Conservation (phyloP, 1,139 yeast genomes). For the Yamadazyma diddensiae region DNA sequence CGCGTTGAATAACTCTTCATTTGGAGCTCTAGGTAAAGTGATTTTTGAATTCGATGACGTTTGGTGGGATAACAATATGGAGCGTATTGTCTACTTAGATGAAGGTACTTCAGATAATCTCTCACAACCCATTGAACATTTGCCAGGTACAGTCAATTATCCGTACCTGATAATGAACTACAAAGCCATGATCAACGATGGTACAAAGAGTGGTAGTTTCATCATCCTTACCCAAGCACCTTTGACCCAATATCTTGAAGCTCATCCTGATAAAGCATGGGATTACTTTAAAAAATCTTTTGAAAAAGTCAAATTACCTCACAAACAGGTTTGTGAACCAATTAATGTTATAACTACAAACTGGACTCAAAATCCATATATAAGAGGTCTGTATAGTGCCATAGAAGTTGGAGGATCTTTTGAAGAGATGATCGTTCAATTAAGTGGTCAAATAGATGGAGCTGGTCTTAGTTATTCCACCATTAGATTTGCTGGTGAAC, state of each 20-base stretch:
- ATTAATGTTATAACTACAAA: slow-evolving; percentile 50
- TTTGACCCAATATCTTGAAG: slow-evolving; percentile 51
- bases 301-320: slow-evolving; percentile 18
- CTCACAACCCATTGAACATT: slow-evolving; percentile 23
- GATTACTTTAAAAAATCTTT: slow-evolving; percentile 36
- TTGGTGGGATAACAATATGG: slow-evolving; percentile 63
- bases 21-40: slow-evolving; percentile 76
- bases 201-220: slow-evolving; percentile 33
- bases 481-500: slow-evolving; percentile 84
- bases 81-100: slow-evolving; percentile 50
- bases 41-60: slow-evolving; percentile 63
- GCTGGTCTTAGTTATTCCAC: slow-evolving; percentile 39
- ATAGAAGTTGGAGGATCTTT: slow-evolving; percentile 69
- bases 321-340: slow-evolving; percentile 39
- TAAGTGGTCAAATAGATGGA: slow-evolving; percentile 50
- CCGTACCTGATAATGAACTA: slow-evolving; percentile 27
- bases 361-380: slow-evolving; percentile 71
- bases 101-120: slow-evolving; percentile 15
- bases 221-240: slow-evolving; percentile 68
- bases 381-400: slow-evolving; percentile 75
- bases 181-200: slow-evolving; percentile 20
- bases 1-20: slow-evolving; percentile 52
- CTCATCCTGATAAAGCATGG: slow-evolving; percentile 40
- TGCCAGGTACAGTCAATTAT: slow-evolving; percentile 9
- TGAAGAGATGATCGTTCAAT: slow-evolving; percentile 50